These are phyloP conservation scores for Aquanectria penicillioides DNA, from an alignment of 2,329 filamentous ascomycete genomes.

Conservation along the genomic window DNA sequence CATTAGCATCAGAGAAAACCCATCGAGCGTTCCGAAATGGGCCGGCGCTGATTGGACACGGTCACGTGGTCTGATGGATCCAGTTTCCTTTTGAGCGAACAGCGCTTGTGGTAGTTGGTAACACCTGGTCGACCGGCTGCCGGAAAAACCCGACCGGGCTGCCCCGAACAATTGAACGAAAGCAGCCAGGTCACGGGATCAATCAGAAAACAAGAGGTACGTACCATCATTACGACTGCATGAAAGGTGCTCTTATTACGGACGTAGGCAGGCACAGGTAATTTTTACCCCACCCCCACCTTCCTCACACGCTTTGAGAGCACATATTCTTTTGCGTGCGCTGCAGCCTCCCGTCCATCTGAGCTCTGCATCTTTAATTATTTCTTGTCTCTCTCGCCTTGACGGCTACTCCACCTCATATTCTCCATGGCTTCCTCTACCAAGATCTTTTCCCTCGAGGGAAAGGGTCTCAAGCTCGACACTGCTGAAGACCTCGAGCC, in stretches of 20 bases:
- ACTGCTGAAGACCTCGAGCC: slow-evolving; percentile 86
- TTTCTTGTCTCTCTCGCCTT: slow-evolving; percentile 22
- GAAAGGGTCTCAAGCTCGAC: slow-evolving; percentile 91
- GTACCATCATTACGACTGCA: no score
- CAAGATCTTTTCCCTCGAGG: slow-evolving; percentile 89
- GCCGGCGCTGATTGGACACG: slow-evolving; percentile 52
- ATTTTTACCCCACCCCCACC: slow-evolving; percentile 43
- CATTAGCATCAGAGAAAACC: slow-evolving; percentile 52
- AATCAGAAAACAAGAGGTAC: no score
- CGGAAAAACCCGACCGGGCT: slow-evolving; percentile 16
- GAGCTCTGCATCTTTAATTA: slow-evolving; percentile 11
- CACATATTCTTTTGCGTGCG: slow-evolving; percentile 31
- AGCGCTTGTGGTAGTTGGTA: slow-evolving; percentile 29
- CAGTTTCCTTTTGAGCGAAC: slow-evolving; percentile 32
- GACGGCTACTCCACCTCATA: slow-evolving; percentile 5
- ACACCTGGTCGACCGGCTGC: slow-evolving; percentile 1
- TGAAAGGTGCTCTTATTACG: background rate
- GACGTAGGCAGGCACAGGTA: background rate
- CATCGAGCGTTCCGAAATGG: slow-evolving; percentile 56
- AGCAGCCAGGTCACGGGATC: no score
- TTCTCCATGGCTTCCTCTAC: slow-evolving; percentile 46
- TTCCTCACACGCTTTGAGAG: slow-evolving; percentile 23
- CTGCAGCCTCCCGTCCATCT: slow-evolving; percentile 22
- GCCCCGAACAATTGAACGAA: no score
- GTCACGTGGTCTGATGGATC: slow-evolving; percentile 46